A percentile compares a stretch with the other conserved stretches of the same genome.
phyloP scores from a whole-genome alignment of 1,139 yeast species.

The Geotrichum europaeum region DNA sequence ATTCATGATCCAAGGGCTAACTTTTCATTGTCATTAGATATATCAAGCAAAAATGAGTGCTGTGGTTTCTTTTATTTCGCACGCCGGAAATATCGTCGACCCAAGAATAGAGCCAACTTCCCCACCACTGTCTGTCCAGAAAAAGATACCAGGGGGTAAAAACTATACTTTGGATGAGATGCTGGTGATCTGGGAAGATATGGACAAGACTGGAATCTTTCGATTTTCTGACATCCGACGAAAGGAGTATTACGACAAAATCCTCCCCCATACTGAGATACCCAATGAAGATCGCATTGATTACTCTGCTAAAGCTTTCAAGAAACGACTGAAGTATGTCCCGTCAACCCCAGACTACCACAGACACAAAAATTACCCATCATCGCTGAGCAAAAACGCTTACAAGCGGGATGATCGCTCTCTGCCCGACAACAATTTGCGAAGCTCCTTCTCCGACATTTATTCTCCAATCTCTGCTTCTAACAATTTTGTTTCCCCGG shows the following conservation, averaged over 20 bases:
- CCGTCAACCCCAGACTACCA: background rate
- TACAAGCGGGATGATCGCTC: background rate
- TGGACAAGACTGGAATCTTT: slow-evolving; percentile 33
- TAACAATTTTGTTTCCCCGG: slow-evolving; percentile 32
- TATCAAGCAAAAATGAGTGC: too few relatives aligned
- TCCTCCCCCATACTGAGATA: slow-evolving; percentile 13
- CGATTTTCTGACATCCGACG: slow-evolving; percentile 30
- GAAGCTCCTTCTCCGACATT: background rate
- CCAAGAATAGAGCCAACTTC: too few relatives aligned
- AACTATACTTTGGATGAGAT: slow-evolving; percentile 48
- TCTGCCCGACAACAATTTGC: background rate
- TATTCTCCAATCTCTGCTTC: too few relatives aligned
- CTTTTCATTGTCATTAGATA: too few relatives aligned
- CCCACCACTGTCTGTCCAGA: too few relatives aligned
- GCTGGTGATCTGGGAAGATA: slow-evolving; percentile 47
- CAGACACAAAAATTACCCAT: background rate
- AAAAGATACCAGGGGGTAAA: too few relatives aligned
- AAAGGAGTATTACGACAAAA: slow-evolving; percentile 19
- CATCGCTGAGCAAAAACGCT: background rate
- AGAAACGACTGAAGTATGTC: background rate
- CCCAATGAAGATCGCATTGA: background rate
- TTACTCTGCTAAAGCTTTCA: slow-evolving; percentile 14
- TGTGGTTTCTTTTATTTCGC: too few relatives aligned
- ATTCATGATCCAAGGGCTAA: too few relatives aligned
- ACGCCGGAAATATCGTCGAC: too few relatives aligned